These are phyloP conservation scores for Macrophomina tecta DNA, from an alignment of 2,329 filamentous ascomycete genomes.

Conservation along the genomic window DNA sequence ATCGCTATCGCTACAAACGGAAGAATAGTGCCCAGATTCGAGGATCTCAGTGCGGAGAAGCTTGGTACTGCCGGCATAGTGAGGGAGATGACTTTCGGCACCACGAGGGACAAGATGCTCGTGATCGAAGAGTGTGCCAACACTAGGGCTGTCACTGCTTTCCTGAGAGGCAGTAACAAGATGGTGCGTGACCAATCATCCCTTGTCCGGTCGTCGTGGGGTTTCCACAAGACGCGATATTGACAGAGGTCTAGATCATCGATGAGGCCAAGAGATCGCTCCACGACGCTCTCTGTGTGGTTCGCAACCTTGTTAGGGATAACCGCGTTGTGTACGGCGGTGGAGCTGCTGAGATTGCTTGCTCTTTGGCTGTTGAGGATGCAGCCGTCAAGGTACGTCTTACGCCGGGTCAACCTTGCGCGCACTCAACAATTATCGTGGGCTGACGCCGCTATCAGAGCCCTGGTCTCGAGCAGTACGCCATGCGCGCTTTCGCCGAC, in stretches of 20 bases:
- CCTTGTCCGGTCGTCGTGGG: neutral
- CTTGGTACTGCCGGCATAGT: constrained; percentile 89
- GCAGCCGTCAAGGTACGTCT: constrained; percentile 75
- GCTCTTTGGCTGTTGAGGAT: constrained; percentile 93
- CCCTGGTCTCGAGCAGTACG: constrained; percentile 96
- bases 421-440: constrained; percentile 4
- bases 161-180: constrained; percentile 98
- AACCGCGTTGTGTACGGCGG: constrained; percentile 98
- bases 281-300: constrained; percentile 96
- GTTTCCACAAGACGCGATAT: neutral
- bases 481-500: constrained; percentile 97
- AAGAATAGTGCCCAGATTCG: constrained; percentile 94
- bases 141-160: constrained; percentile 92
- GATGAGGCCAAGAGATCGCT: constrained; percentile 98
- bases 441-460: constrained; percentile 59
- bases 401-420: constrained; percentile 15
- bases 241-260: constrained; percentile 71
- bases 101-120: constrained; percentile 98
- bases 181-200: constrained; percentile 69
- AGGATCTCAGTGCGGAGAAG: constrained; percentile 90
- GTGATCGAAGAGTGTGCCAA: constrained; percentile 99
- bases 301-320: constrained; percentile 93
- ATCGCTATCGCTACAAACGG: constrained; percentile 99
- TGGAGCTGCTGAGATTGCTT: constrained; percentile 95
- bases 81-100: constrained; percentile 94